Percentiles rank a stretch among this genome's conserved stretches.
Conservation (phyloP, 176 grass and related monocot genomes). For the Eleusine indica region DNA sequence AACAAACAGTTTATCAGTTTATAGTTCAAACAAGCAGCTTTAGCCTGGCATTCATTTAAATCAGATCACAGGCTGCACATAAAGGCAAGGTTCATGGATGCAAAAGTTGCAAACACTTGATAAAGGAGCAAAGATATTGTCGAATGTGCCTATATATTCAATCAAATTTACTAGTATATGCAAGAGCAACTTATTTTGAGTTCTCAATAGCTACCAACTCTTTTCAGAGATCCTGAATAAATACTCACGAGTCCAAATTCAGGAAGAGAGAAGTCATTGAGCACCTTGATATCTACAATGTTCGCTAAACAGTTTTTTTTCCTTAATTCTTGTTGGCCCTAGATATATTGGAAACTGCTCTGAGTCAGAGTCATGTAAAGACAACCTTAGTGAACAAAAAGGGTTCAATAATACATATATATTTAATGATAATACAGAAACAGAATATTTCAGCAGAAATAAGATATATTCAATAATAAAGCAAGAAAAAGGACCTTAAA, state of each 20-base stretch:
- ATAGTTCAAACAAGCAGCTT: too few relatives aligned
- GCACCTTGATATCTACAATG: neutral
- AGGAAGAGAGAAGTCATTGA: neutral
- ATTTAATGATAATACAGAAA: neutral
- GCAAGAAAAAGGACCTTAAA: neutral
- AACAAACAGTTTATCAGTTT: too few relatives aligned
- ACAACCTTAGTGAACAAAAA: too few relatives aligned
- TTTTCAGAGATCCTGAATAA: neutral
- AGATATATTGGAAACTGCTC: neutral
- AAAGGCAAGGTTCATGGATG: too few relatives aligned
- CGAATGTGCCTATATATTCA: too few relatives aligned
- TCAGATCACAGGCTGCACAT: too few relatives aligned
- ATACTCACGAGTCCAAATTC: neutral
- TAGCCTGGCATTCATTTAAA: too few relatives aligned
- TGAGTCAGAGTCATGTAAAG: neutral
- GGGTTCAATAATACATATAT: too few relatives aligned
- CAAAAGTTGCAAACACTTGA: too few relatives aligned
- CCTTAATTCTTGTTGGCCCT: neutral
- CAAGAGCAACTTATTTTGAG: too few relatives aligned
- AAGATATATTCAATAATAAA: neutral
- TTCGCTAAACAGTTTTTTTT: neutral
- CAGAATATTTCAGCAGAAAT: neutral
- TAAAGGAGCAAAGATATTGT: too few relatives aligned
- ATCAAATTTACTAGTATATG: too few relatives aligned
- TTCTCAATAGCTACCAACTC: neutral